Evolutionary conservation across 2,329 filamentous ascomycete species (phyloP).

Genomic region (Lojkania enalia): DNA sequence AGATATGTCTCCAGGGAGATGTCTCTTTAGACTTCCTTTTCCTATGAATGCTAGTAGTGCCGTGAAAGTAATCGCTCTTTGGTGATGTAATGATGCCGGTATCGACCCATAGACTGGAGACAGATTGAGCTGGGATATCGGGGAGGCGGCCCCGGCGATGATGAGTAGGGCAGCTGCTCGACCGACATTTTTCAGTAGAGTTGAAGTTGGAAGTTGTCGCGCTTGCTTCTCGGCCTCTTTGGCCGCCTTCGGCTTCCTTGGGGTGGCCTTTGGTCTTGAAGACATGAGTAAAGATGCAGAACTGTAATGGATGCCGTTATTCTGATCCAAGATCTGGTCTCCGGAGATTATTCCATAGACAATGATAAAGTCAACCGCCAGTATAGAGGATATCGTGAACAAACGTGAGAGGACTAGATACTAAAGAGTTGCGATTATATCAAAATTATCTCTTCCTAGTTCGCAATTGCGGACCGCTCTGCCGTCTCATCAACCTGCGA

Average conservation of each 20-base stretch:
- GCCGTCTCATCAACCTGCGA: constrained; percentile 8
- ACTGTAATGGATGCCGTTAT: constrained; percentile 2
- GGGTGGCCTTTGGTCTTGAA: constrained; percentile 35
- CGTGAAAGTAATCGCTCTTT: constrained; percentile 64
- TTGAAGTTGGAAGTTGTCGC: constrained; percentile 25
- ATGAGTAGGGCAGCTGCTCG: constrained; percentile 51
- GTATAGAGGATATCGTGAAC: not conserved
- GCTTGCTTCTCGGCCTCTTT: constrained; percentile 29
- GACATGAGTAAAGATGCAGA: constrained; percentile 27
- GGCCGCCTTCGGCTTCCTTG: constrained; percentile 39
- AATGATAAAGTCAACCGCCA: not conserved
- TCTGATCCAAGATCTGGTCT: too few relatives aligned
- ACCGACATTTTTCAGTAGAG: constrained; percentile 35
- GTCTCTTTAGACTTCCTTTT: constrained; percentile 61
- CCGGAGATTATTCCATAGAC: not conserved
- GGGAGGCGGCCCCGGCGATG: constrained; percentile 66
- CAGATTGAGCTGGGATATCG: constrained; percentile 73
- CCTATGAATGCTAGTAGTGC: constrained; percentile 73
- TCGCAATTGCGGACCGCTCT: constrained; percentile 15
- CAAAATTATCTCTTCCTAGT: not conserved
- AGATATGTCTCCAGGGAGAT: constrained; percentile 51
- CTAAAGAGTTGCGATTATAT: constrained; percentile 2
- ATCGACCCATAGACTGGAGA: constrained; percentile 89
- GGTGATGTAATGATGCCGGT: constrained; percentile 73
- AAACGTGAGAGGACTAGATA: constrained; percentile 12